Base-by-base conservation (phyloP, 2,329 filamentous ascomycete genomes). In the Elsinoe arachidis region DNA sequence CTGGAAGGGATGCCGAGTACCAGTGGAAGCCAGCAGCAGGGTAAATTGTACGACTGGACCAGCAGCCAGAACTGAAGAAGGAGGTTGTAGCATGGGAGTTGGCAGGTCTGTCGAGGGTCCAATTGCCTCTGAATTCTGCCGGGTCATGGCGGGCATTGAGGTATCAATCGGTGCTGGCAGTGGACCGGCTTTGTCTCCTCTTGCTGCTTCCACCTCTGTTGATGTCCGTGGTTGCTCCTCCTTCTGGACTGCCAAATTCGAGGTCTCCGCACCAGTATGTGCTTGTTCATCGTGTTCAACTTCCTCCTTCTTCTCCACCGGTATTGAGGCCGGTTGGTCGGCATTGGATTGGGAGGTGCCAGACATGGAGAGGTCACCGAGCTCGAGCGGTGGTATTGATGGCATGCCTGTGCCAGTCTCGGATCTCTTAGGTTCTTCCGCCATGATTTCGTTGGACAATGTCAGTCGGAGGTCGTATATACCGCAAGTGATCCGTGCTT, bases 1-100 rank as follows among this genome's bases (percentile, higher is more conserved):
- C 69, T 86, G 90, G 73, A 95, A 96, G 0, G 90, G 90, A 72
- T 96, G 90, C 61, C 90, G 80, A 37, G 87, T 86, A 43, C 91
- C 91, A 1, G 80, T 90, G 0, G 86, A 88, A 1, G 63, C 68
- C 58, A 96, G 80, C 37, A 96, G 80, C 37, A 97, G 78, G 55
- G 89, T 95, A 63, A 97, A 95, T 61, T 81, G 80, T 68, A 88
- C 83, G 5, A 73, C 69, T 2, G 74, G 72, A 3, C 72, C 70
- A 3, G 62, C 62, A 9, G 62, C 63, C 52, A 80, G 75, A 6
- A 75, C 60, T 23, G 60, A 55, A 5, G 60, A 47, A 7, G 60
- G 54, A 11, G 61, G 67, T 53, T 71, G 69, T 10, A 59, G 53
- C 57, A 72, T 70, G 9, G 68, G 65, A 9, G 69, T 69, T 5